Evolutionary conservation across 331 rosid species (phyloP), one percentile per base, ranked within the genome.

Genomic region (Saraca asoca): DNA sequence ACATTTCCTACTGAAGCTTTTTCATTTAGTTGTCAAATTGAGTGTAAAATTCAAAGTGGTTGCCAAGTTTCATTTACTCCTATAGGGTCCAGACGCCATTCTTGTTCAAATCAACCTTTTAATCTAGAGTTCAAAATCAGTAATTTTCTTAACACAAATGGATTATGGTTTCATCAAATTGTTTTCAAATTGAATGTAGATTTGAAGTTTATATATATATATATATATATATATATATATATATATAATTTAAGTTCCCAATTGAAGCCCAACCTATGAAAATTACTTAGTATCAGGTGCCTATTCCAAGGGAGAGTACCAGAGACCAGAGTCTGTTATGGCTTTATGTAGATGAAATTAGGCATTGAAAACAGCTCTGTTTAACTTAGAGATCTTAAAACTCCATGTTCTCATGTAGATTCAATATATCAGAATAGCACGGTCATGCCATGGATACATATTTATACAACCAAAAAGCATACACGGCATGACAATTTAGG

Each of bases 401-500:
- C 52, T 62, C 48, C 39, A 9, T 41, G 18, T 39, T 62, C 31
- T 62, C 34, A 18, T 69, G 8, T 44, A 56, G 45, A 17, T 55
- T 29, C 15, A 24, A 42, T 55, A 17, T 55, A 6, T 11, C 5
- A 11, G 53, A 48, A 62, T 43, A 34, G 13, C 12, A 8, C 12
- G 16, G 56, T 52, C 17, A 37, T 5, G 3, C 31, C 3, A 24
- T 24, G 31, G 31, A 24, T 24, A 1, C 31, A 24, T 24, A 24
- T 24, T 24, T 24, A 3, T 24, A 24, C 31, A 24, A 24, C 31
- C 31, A 24, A 3, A 12, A 45, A 20, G 42, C n/a, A 24, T 77
- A 16, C 41, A 61, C 12, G 62, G 42, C 62, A 14, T 60, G 52
- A 9, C 35, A 70, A 11, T 42, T 43, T 58, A 61, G 51, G 16